Evolutionary conservation across 345 rosid genomes (phyloP), one percentile per base, ranked within the genome.

Genomic region (Salix udensis): DNA sequence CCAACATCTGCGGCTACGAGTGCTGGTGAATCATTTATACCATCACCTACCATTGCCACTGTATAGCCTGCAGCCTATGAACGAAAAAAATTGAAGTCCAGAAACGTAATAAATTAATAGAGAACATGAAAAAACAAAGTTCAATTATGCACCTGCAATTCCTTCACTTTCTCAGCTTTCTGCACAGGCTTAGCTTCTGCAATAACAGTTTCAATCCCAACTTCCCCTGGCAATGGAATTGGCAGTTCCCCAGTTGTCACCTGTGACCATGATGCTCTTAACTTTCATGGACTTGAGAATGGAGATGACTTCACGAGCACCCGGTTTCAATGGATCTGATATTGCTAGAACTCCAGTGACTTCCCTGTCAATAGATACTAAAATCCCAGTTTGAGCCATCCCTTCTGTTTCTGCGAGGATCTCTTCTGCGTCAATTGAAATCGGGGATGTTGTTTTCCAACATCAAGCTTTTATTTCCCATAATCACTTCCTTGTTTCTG

Each of bases 181-280:
- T 93, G 90, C 67, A 90, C 97, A 1, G 99, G 99, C 77, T 84
- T 91, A 77, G 98, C 94, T 86, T 93, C 97, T 18, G 99, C 98
- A 2, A 91, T 78, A 13, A 91, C 91, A 34, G 87, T 83, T 65
- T 89, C 92, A 2, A 96, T 92, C 67, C 99, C 97, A 0, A 93
- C 97, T 81, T 93, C 90, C 75, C 78, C 68, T n/a, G 50, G 98
- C 94, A 74, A 96, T 89, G 65, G 98, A 91, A 71, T 85, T 88
- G 11, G 99, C 99, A 46, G 98, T 96, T 71, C 98, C 99, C 99
- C 93, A 88, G 72, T 93, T 96, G 70, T 96, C 99, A 82, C 99
- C 99, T 0, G 99, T 96, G 28, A 91, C 98, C 92, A 96, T 87
- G 72, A 96, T 89, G 88, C 93, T 93, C 80, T 67, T 76, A 62